Evolutionary conservation across 2,329 filamentous ascomycete species (phyloP).

Genomic region (Hymenoscyphus fructigenus): DNA sequence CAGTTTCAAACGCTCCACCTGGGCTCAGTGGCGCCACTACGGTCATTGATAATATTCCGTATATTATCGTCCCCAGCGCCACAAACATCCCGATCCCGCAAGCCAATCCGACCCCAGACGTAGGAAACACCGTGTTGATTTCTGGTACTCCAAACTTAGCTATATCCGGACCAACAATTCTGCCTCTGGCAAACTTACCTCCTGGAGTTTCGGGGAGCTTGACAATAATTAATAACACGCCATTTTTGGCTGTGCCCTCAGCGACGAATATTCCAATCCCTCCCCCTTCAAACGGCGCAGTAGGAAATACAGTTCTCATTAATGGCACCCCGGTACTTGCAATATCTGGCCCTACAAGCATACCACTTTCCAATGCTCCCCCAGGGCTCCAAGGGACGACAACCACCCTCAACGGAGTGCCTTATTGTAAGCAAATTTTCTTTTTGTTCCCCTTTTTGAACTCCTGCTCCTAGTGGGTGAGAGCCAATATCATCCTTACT

Average conservation of each 20-base stretch:
- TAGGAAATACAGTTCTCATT: neutral
- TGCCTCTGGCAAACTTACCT: constrained; percentile 12
- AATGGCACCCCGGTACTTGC: too few relatives aligned
- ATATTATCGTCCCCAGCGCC: constrained; percentile 1
- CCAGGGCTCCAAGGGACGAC: too few relatives aligned
- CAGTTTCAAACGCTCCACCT: constrained; percentile 14
- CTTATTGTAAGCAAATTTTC: too few relatives aligned
- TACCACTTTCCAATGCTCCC: too few relatives aligned
- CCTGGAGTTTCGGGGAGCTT: constrained; percentile 12
- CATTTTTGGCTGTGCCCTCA: constrained; percentile 11
- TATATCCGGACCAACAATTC: constrained; percentile 12
- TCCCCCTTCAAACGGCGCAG: neutral
- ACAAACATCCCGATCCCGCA: constrained; percentile 6
- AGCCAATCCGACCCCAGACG: neutral
- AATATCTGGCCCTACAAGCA: too few relatives aligned
- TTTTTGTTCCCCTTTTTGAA: too few relatives aligned
- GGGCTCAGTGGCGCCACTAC: constrained; percentile 13
- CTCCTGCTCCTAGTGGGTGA: neutral
- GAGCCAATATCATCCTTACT: neutral
- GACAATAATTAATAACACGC: constrained; percentile 17
- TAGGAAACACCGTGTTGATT: constrained; percentile 10
- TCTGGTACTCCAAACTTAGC: constrained; percentile 14
- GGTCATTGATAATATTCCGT: constrained; percentile 12
- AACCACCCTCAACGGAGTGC: too few relatives aligned
- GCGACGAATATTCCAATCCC: constrained; percentile 9